Percentiles rank a stretch among this genome's conserved stretches.
phyloP scores from a whole-genome alignment of 768 basidiomycete genomes.

The Pisolithus tinctorius region DNA sequence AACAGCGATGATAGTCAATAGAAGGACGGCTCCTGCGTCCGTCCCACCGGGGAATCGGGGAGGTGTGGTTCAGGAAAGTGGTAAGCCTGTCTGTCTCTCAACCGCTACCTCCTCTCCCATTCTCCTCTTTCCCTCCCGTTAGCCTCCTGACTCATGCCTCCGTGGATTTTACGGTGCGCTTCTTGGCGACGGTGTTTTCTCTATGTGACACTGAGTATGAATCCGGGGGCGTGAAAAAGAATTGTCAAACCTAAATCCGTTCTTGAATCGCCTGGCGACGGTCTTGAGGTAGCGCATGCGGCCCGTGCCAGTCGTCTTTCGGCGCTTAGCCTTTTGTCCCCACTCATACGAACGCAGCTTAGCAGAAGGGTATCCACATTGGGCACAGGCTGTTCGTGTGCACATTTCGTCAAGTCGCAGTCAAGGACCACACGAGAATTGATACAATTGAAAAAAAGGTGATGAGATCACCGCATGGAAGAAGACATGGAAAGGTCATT shows the following conservation, averaged over 20 bases:
- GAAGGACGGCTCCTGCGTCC: too few species aligned
- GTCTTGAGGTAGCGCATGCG: slow-evolving; percentile 91
- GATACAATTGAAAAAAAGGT: background rate
- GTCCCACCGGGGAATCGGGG: background rate
- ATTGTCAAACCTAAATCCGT: slow-evolving; percentile 77
- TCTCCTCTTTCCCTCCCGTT: background rate
- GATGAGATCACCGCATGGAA: background rate
- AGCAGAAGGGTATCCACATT: slow-evolving; percentile 95
- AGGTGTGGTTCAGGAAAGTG: background rate
- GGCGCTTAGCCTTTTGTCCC: slow-evolving; percentile 98
- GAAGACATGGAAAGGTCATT: background rate
- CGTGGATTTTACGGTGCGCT: slow-evolving; percentile 58
- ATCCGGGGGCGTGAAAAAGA: too few species aligned
- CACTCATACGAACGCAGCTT: slow-evolving; percentile 96
- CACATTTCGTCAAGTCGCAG: too few species aligned
- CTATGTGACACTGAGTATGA: slow-evolving; percentile 30
- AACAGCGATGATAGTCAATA: background rate
- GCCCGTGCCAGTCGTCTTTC: slow-evolving; percentile 98
- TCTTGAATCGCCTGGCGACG: slow-evolving; percentile 96
- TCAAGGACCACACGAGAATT: background rate
- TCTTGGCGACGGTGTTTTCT: slow-evolving; percentile 88
- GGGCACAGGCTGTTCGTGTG: slow-evolving; percentile 66
- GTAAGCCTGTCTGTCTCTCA: background rate
- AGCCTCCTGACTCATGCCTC: slow-evolving; percentile 30
- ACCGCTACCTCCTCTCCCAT: background rate